Conservation (phyloP, 176 grass and related monocot species). For the Aegilops umbellulata region DNA sequence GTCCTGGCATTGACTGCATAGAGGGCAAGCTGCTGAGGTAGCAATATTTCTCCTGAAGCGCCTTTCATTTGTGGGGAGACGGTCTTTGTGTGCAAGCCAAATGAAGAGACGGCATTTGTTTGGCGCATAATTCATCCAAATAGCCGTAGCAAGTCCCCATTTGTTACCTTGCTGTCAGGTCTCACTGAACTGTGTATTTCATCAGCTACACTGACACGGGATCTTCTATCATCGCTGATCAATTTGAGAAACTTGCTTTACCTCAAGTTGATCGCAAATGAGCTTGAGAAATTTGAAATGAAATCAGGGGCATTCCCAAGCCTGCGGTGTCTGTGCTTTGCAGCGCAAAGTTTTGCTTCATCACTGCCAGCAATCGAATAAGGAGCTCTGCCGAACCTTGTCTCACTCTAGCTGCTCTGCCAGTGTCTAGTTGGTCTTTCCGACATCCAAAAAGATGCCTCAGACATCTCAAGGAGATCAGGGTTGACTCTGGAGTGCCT, state of each 20-base stretch:
- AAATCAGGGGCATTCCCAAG: neutral
- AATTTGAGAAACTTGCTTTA: neutral
- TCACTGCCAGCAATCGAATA: neutral
- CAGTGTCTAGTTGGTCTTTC: neutral
- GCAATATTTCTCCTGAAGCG: no score
- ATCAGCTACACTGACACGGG: neutral
- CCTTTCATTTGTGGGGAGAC: no score
- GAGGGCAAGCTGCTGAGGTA: no score
- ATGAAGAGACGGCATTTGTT: no score
- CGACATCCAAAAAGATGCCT: neutral
- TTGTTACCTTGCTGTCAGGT: neutral
- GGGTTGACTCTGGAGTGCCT: no score
- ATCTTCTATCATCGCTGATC: neutral
- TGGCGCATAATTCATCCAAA: no score
- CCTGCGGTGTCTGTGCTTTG: constrained; percentile 8
- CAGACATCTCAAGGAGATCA: no score
- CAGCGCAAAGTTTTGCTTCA: neutral
- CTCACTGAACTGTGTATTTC: constrained; percentile 21
- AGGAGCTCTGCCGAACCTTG: constrained; percentile 17
- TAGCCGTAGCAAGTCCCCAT: no score
- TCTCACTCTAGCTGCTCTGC: constrained; percentile 21
- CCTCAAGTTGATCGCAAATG: neutral
- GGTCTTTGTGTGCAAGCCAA: no score
- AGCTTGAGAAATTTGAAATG: neutral
- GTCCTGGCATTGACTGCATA: no score